These are phyloP conservation scores for Nannochloropsis gaditana DNA, from an alignment of 108 stramenopile species.

Conservation along the genomic window DNA sequence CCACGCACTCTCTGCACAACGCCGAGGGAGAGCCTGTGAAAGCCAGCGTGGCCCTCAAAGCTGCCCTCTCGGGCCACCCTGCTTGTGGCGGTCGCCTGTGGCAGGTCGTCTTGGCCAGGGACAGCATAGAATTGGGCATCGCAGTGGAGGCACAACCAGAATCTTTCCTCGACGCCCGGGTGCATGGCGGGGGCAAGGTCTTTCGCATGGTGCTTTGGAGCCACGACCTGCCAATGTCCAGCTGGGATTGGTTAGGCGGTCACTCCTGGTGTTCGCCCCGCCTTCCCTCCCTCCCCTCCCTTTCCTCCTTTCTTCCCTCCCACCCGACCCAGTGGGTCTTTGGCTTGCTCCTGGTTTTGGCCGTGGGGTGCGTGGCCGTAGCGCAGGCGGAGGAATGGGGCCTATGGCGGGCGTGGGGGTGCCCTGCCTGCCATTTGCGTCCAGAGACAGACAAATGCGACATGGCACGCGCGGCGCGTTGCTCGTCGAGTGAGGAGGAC, in stretches of 20 bases:
- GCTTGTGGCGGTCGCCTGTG: background rate
- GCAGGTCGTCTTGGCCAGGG: background rate
- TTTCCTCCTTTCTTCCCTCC: background rate
- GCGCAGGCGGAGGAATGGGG: background rate
- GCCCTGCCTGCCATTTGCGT: no score
- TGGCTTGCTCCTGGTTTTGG: background rate
- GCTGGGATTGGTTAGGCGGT: background rate
- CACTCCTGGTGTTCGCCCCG: background rate
- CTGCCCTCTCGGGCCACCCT: background rate
- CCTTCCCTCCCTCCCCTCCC: background rate
- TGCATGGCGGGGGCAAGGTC: background rate
- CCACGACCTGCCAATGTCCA: background rate
- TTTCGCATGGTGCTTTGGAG: background rate
- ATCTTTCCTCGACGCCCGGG: background rate
- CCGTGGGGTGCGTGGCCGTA: background rate
- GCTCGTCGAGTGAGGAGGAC: background rate
- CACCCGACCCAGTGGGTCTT: background rate
- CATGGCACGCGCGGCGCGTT: no score
- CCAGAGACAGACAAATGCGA: background rate
- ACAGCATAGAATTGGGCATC: background rate
- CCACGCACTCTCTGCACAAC: background rate
- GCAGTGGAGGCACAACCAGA: background rate
- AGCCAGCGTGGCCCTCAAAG: conserved; percentile 3
- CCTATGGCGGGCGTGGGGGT: background rate
- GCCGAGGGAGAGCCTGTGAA: background rate